A percentile compares a stretch with the other conserved stretches of the same genome.
These are phyloP conservation scores for Plasmodium inui DNA, from an alignment of 169 alveolate genomes.

Conservation along the genomic window DNA sequence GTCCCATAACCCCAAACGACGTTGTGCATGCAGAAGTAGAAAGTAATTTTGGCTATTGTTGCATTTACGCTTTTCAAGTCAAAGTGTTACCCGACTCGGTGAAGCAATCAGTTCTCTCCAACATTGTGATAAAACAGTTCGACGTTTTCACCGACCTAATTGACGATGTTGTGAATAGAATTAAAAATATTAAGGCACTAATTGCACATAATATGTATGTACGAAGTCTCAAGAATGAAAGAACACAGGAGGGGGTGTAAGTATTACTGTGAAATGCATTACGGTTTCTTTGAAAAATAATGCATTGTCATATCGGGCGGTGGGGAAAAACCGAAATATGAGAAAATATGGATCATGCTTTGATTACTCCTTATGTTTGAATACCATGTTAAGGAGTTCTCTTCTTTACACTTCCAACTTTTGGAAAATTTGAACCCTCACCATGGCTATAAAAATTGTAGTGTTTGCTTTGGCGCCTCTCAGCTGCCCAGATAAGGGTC, in stretches of 20 bases:
- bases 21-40: conserved; percentile 91
- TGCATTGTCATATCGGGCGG: neutral
- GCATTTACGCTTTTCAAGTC: conserved; percentile 90
- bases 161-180: conserved; percentile 83
- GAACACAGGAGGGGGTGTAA: conserved; percentile 72
- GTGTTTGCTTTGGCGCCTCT: neutral
- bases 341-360: neutral
- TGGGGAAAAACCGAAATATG: neutral
- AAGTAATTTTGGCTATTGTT: conserved; percentile 84
- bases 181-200: conserved; percentile 61
- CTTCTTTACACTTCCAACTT: neutral
- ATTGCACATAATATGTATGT: conserved; percentile 73
- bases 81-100: conserved; percentile 85
- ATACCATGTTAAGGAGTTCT: neutral
- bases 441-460: neutral
- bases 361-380: neutral
- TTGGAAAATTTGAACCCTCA: neutral
- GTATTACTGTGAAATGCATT: neutral
- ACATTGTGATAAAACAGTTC: conserved; percentile 82
- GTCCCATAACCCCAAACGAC: conserved; percentile 88
- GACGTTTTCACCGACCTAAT: conserved; percentile 89
- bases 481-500: neutral
- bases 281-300: neutral
- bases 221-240: conserved; percentile 70
- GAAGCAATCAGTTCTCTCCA: conserved; percentile 86